Base-by-base conservation (phyloP, 2,329 filamentous ascomycete genomes). In the Teratosphaeriaceae sp. region DNA sequence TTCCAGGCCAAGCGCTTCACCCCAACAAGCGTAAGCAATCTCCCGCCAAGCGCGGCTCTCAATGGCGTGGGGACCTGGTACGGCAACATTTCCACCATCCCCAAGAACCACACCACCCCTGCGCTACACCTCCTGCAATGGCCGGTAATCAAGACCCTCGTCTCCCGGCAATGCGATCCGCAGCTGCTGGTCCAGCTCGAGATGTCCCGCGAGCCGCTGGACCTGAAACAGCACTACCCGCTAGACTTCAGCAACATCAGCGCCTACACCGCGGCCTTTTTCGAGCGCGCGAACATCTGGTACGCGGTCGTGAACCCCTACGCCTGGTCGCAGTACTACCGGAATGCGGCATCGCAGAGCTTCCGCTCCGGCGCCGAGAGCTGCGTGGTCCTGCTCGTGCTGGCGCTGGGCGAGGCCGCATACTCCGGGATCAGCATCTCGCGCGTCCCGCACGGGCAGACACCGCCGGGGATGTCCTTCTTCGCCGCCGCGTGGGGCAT, bases 281-380 rank as follows among this genome's bases (percentile, higher is more conserved):
- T 90, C 57, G 80, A 84, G 45, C 75, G 82, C 31, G 86, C 88
- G 46, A 90, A 90, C 51, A 75, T 88, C 2, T 90, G 86, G 83
- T 90, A 90, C 56, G 85, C 86, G 8, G 88, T 84, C 54, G 84
- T 92, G 24, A 89, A 88, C 59, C 85, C 85, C 1, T 85, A 85
- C 61, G 85, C 80, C 1, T 92, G 86, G 85, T 73, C 77, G 31
- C 79, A 74, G 46, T 82, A 88, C 59, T 89, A 89, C 59, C 78
- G 81, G 21, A 83, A 76, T 3, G 86, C 86, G 0, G 72, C 88
- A 5, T 83, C 83, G 2, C 83, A 83, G 51, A 81, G 83, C 1
- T 89, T 90, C 53, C 76, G 82, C 27, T 82, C 88, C 53, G 85
- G 86, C 1, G 80, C 85, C 0, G 85, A 90, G 57, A 89, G 84